Conservation (phyloP, 345 rosid genomes). For the Linum trigynum region DNA sequence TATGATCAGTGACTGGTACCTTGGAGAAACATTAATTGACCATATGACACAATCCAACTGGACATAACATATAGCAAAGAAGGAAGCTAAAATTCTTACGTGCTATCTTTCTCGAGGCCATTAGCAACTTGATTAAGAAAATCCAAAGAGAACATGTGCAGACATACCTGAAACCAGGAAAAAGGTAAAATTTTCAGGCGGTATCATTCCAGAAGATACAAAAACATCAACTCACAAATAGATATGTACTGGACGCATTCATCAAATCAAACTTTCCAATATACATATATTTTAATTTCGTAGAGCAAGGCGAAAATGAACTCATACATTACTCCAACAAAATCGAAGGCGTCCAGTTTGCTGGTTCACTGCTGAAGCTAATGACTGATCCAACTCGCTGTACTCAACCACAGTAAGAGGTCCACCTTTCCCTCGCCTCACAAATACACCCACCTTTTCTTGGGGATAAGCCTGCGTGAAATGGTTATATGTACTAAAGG, state of each 20-base stretch:
- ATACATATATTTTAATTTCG: not conserved
- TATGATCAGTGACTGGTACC: not conserved
- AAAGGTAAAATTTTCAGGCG: slow-evolving; percentile 9
- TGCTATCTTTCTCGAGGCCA: slow-evolving; percentile 90
- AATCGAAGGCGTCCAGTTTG: slow-evolving; percentile 89
- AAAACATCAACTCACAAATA: not conserved
- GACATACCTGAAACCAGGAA: slow-evolving; percentile 60
- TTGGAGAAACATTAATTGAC: too few species aligned
- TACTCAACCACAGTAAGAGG: slow-evolving; percentile 94
- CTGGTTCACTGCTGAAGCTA: slow-evolving; percentile 90
- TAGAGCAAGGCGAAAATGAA: slow-evolving; percentile 2
- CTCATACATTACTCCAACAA: slow-evolving; percentile 95
- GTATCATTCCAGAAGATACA: not conserved
- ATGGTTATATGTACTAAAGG: slow-evolving; percentile 10
- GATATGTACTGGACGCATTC: too few species aligned
- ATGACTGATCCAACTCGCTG: slow-evolving; percentile 76
- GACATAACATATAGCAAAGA: not conserved
- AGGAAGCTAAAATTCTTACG: slow-evolving; percentile 34
- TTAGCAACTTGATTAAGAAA: slow-evolving; percentile 90
- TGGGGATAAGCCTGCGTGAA: slow-evolving; percentile 78
- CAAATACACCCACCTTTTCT: slow-evolving; percentile 95
- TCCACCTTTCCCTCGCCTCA: slow-evolving; percentile 96
- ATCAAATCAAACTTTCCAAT: not conserved
- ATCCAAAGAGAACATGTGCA: slow-evolving; percentile 94
- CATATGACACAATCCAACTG: not conserved